phyloP scores from a whole-genome alignment of 2,329 filamentous ascomycete species.

The Aureobasidium sp. region DNA sequence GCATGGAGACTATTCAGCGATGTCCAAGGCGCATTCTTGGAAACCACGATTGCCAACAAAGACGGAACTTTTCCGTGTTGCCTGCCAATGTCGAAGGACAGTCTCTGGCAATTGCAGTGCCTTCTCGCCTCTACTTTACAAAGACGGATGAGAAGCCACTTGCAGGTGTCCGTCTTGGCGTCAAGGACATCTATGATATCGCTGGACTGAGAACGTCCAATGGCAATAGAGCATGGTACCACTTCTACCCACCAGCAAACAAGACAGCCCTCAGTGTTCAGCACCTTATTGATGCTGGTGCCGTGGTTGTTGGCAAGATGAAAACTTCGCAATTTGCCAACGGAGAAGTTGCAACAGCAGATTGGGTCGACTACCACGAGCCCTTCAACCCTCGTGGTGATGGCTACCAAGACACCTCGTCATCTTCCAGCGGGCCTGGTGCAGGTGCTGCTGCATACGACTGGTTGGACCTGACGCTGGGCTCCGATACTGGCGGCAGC shows the following conservation, averaged over 20 bases:
- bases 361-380: conserved; percentile 43
- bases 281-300: conserved; percentile 53
- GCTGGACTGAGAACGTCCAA: conserved; percentile 50
- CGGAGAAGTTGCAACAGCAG: conserved; percentile 42
- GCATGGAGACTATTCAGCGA: conserved; percentile 47
- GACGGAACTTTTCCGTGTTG: conserved; percentile 39
- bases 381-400: conserved; percentile 40
- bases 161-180: conserved; percentile 52
- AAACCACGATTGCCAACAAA: conserved; percentile 35
- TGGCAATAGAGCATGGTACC: conserved; percentile 53
- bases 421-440: conserved; percentile 42
- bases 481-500: conserved; percentile 45
- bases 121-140: conserved; percentile 54
- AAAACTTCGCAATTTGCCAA: conserved; percentile 41
- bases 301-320: conserved; percentile 43
- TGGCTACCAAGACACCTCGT: conserved; percentile 40
- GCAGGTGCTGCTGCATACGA: conserved; percentile 40
- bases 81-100: conserved; percentile 39
- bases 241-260: conserved; percentile 43
- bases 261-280: conserved; percentile 47
- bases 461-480: conserved; percentile 46
- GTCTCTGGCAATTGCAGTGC: conserved; percentile 45
- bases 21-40: conserved; percentile 43
- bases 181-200: conserved; percentile 58
- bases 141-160: conserved; percentile 49